These are phyloP conservation scores for Tricholomella constricta DNA, from an alignment of 768 basidiomycete genomes.

Conservation along the genomic window DNA sequence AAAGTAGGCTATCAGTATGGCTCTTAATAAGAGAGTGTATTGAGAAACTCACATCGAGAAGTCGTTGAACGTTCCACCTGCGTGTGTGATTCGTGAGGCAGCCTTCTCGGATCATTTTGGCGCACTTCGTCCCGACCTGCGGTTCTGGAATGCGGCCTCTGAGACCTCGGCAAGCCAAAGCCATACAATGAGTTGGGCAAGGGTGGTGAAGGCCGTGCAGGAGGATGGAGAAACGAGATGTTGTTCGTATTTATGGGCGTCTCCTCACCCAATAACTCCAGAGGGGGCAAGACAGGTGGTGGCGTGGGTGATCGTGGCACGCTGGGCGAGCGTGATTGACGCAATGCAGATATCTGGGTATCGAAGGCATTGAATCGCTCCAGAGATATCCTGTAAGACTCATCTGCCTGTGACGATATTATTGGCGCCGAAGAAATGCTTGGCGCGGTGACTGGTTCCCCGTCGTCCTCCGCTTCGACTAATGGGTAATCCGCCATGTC, in stretches of 20 bases:
- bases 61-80: too few relatives aligned
- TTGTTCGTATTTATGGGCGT: conserved; percentile 13
- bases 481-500: conserved; percentile 49
- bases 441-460: conserved; percentile 7
- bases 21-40: neutral
- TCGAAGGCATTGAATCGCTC: conserved; percentile 59
- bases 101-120: conserved; percentile 9
- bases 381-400: conserved; percentile 44
- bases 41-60: conserved; percentile 8
- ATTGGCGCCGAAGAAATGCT: conserved; percentile 4
- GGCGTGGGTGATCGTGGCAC: conserved; percentile 27
- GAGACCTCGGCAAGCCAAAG: conserved; percentile 14
- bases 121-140: conserved; percentile 5
- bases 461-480: conserved; percentile 21
- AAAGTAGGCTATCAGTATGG: neutral
- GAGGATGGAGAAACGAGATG: conserved; percentile 25
- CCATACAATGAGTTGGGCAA: conserved; percentile 18
- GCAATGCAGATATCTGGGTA: conserved; percentile 50
- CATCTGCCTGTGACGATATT: conserved; percentile 27
- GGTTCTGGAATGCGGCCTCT: conserved; percentile 6
- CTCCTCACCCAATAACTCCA: conserved; percentile 28
- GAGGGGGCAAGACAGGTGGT: conserved; percentile 38
- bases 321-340: conserved; percentile 36
- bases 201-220: conserved; percentile 22
- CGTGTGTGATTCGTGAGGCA: conserved; percentile 7